A percentile compares a stretch with the other conserved stretches of the same genome.
Conservation (phyloP, 306 rosid genomes). For the Quercus bicolor region DNA sequence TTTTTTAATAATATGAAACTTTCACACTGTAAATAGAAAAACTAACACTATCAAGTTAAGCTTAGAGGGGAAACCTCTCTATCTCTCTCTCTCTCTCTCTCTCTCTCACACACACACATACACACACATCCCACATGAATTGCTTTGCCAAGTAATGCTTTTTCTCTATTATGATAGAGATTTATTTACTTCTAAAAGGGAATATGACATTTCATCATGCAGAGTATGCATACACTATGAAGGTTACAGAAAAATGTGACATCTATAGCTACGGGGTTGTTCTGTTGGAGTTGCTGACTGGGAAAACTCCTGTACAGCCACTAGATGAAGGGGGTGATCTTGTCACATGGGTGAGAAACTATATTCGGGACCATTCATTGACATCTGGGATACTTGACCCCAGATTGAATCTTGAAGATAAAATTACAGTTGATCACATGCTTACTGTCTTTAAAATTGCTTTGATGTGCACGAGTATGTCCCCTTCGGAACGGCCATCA, state of each 20-base stretch:
- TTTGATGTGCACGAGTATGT: conserved; percentile 62
- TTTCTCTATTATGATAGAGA: not conserved
- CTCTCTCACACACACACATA: not conserved
- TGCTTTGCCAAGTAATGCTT: not conserved
- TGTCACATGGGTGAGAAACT: conserved; percentile 65
- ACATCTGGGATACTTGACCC: conserved; percentile 61
- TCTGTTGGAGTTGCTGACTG: conserved; percentile 83
- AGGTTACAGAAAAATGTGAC: conserved; percentile 94
- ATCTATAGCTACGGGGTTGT: conserved; percentile 94
- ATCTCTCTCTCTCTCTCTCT: not conserved
- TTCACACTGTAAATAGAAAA: not conserved
- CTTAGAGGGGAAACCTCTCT: not conserved
- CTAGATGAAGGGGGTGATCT: conserved; percentile 91
- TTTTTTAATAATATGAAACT: not conserved
- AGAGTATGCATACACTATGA: conserved; percentile 99
- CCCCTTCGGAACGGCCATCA: conserved; percentile 70
- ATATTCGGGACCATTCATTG: conserved; percentile 52
- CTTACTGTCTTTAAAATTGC: conserved; percentile 77
- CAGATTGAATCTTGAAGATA: conserved; percentile 63
- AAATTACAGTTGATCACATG: conserved; percentile 61
- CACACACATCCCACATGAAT: not conserved
- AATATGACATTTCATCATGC: conserved; percentile 24
- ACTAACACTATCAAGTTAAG: not conserved
- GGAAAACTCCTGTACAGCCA: conserved; percentile 87
- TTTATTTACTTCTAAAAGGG: not conserved